Evolutionary conservation across 2,329 filamentous ascomycete genomes (phyloP), one percentile per base, ranked within the genome.

Genomic region (Fusarium caatingaense): DNA sequence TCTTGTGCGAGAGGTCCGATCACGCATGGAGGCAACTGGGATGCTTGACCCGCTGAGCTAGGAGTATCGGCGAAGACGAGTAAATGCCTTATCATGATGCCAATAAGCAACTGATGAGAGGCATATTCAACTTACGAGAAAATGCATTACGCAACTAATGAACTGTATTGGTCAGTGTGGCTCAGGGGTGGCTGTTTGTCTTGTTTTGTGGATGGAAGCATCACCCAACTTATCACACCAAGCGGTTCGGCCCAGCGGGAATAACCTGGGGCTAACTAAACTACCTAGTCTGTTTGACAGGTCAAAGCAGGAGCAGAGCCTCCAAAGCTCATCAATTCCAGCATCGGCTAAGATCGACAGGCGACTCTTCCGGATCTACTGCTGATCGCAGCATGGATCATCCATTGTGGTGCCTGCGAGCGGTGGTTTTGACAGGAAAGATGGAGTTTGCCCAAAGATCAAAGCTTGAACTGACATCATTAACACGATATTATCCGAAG

Each of bases 1-100:
- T 6, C 83, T 98, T 72, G 92, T 97, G 66, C 87, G 93, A 66
- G 95, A 98, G 79, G 91, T 97, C 15, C 87, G 94, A 72, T 92
- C 92, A 7, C 87, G 92, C 71, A 86, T 94, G 80, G 92, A 93
- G 51, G 80, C 79, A n/a, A 76, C 77, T 12, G 80, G 74, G 20
- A 69, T 77, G 70, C 64, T 80, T 56, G 75, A 73, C 27, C 72
- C 66, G 50, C 63, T 69, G 55, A 69, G 63, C 56, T 75, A 73
- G 71, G 50, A 59, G 30, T 54, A 70, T 64, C 64, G 42, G 44
- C 64, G 58, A 58, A 56, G 66, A 66, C 55, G 61, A 46, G 23
- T 49, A 28, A 57, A 58, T 32, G 60, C 41, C 50, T 25, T 53
- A 44, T 61, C 32, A 13, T 61, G n/a, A 45, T 46, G 25, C 41